A percentile compares a stretch with the other conserved stretches of the same genome.
These are phyloP conservation scores for Tetrahymena thermophila DNA, from an alignment of 73 alveolate species.

Conservation along the genomic window DNA sequence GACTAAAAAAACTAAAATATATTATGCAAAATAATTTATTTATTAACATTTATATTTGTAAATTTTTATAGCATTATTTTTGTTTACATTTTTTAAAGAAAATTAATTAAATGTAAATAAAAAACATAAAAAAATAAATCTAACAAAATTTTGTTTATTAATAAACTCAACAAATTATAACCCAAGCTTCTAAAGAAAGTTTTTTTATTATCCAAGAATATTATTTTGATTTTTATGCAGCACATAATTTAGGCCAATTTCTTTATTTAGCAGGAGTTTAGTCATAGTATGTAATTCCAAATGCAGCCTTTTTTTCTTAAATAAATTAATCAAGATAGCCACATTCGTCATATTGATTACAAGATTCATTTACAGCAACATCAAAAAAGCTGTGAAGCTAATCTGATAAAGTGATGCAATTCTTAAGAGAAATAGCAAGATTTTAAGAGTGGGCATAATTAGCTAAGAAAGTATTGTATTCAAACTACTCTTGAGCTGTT, in stretches of 20 bases:
- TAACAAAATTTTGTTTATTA: background rate
- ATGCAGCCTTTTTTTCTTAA: background rate
- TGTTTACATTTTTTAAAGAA: too few species aligned
- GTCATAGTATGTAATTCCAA: background rate
- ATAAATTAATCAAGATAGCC: background rate
- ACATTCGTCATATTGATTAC: background rate
- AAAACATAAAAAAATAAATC: background rate
- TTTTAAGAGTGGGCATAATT: background rate
- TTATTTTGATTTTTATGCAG: background rate
- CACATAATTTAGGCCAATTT: background rate
- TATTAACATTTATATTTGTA: too few species aligned
- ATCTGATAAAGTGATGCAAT: background rate
- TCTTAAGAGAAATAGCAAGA: background rate
- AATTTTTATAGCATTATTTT: too few species aligned
- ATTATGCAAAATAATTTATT: too few species aligned
- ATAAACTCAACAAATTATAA: background rate
- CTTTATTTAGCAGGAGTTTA: background rate
- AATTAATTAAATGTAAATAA: too few species aligned
- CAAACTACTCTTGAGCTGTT: background rate
- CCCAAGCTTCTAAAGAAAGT: background rate
- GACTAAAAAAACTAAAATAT: too few species aligned
- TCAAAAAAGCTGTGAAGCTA: background rate
- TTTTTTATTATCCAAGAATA: background rate
- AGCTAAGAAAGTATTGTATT: background rate
- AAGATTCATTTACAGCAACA: constrained; percentile 4